Evolutionary conservation across 2,329 filamentous ascomycete genomes (phyloP).

Genomic region (Aspergillus terreus): DNA sequence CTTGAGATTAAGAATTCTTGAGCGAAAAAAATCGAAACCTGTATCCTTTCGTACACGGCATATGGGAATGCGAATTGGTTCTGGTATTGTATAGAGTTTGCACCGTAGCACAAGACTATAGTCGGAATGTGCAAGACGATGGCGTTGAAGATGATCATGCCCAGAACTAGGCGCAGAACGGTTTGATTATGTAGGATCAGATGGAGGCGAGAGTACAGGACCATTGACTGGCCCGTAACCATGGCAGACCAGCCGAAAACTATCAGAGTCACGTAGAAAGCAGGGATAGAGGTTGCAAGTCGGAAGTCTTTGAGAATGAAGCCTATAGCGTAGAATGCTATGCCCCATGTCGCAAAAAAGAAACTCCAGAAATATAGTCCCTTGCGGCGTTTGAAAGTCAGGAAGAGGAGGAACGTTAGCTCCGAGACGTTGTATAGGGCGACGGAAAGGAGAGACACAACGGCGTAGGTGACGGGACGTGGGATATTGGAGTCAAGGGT

Average conservation of each 20-base stretch:
- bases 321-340: slow-evolving; percentile 38
- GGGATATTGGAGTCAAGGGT: too few relatives aligned
- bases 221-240: slow-evolving; percentile 42
- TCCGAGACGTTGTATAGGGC: slow-evolving; percentile 45
- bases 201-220: slow-evolving; percentile 45
- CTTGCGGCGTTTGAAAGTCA: slow-evolving; percentile 38
- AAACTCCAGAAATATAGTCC: slow-evolving; percentile 47
- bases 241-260: slow-evolving; percentile 39
- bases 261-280: slow-evolving; percentile 26
- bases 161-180: slow-evolving; percentile 31
- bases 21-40: not conserved
- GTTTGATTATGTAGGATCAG: slow-evolving; percentile 33
- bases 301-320: slow-evolving; percentile 41
- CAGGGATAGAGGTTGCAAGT: slow-evolving; percentile 24
- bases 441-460: slow-evolving; percentile 11
- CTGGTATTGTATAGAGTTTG: not conserved
- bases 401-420: slow-evolving; percentile 40
- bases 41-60: not conserved
- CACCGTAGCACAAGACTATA: slow-evolving; percentile 26
- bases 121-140: slow-evolving; percentile 38
- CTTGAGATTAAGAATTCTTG: not conserved
- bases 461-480: too few relatives aligned
- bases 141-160: slow-evolving; percentile 40
- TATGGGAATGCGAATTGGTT: not conserved
- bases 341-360: slow-evolving; percentile 33